Base-by-base conservation (phyloP, 176 grass and related monocot genomes). In the Otatea glauca region DNA sequence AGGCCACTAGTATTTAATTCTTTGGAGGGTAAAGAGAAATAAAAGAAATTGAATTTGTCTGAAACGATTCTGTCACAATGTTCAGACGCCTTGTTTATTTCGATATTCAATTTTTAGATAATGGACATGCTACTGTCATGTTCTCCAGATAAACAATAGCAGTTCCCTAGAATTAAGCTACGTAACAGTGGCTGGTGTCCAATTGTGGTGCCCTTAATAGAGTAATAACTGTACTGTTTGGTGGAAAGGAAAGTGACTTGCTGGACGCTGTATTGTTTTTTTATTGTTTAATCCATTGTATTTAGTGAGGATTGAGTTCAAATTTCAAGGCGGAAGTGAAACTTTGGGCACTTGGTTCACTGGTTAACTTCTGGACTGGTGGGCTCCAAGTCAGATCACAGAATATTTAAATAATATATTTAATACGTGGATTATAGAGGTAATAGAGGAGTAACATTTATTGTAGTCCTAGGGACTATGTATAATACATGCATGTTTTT, bases 321-420 rank as follows among this genome's bases (percentile, higher is more conserved):
- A 9, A 78, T 38, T 9, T 9, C 25, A 17, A 37, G 15, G 13
- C 16, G 55, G 20, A 70, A 74, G 9, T 78, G 20, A 55, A 70
- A 61, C 74, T 78, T 44, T 77, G 50, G 37, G 34, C 29, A 44
- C 10, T 85, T 76, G 63, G 37, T 75, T 74, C 34, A 20, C 34
- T 53, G 9, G 65, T 65, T 44, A 76, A 83, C 81, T 64, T 83
- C 70, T 74, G 81, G 11, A 64, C 70, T 64, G 44, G 43, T 51
- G 18, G 14, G 7, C 64, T 34, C 21, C 48, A 72, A 39, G 21
- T 53, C 43, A 50, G 59, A 74, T 64, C 20, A 32, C 56, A 59
- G 4, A 71, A 59, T 47, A 71, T 44, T 82, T 60, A 55, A 61
- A 65, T 47, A 83, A 51, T 72, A 10, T 59, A 24, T 39, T 37